A percentile compares a stretch with the other conserved stretches of the same genome.
These are phyloP conservation scores for Naganishia onofrii DNA, from an alignment of 768 basidiomycete species.

Conservation along the genomic window DNA sequence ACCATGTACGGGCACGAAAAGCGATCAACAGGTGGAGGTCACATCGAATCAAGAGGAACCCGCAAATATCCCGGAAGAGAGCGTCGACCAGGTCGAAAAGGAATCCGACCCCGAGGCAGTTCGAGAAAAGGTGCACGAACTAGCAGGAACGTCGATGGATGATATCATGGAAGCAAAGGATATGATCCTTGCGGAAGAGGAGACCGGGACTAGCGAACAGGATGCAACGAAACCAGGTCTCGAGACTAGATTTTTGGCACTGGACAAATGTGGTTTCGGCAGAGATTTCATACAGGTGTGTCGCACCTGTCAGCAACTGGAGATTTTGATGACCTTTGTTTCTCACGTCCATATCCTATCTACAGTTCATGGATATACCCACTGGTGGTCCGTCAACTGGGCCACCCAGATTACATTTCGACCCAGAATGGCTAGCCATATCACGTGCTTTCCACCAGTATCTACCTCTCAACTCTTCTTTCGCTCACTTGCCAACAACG, in stretches of 20 bases:
- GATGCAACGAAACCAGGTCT: constrained; percentile 35
- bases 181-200: constrained; percentile 37
- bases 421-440: constrained; percentile 92
- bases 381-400: constrained; percentile 34
- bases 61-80: constrained; percentile 31
- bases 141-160: neutral
- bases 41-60: neutral
- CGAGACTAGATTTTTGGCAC: constrained; percentile 75
- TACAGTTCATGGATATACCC: constrained; percentile 69
- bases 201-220: constrained; percentile 55
- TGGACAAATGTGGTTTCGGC: constrained; percentile 78
- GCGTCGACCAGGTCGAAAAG: constrained; percentile 48
- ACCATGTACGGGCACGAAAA: constrained; percentile 12
- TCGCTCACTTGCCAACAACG: constrained; percentile 63
- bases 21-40: neutral
- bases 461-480: constrained; percentile 62
- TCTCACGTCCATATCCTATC: neutral
- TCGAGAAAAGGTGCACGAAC: constrained; percentile 20
- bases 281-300: constrained; percentile 79
- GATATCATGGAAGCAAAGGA: constrained; percentile 40
- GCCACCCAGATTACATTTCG: constrained; percentile 60
- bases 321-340: no score
- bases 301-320: no score
- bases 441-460: constrained; percentile 78
- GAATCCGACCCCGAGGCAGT: constrained; percentile 16